Evolutionary conservation across 352 stramenopile species (phyloP), one percentile per base, ranked within the genome.

Genomic region (Phytophthora fragariae): DNA sequence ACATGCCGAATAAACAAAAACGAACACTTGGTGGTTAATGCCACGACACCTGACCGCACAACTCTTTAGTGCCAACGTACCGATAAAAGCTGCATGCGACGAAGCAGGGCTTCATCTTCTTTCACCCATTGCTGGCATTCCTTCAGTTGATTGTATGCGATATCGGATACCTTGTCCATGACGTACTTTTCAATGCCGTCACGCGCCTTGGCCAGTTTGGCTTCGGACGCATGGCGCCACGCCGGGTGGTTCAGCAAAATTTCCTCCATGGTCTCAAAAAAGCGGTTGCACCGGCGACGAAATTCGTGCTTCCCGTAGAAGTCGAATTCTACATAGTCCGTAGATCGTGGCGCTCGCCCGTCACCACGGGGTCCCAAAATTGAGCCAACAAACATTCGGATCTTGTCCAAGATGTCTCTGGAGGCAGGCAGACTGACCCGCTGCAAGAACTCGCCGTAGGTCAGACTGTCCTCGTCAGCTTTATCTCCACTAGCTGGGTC

Each of bases 151-250:
- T 89, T 88, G 55, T 97, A 91, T 33, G 90, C 89, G 31, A 96
- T 85, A 60, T 93, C 77, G 1, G 83, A 83, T 15, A 98, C 72
- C 61, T 97, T 96, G 65, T 95, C 89, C 89, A 98, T 97, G 15
- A 98, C 88, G 61, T 97, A 97, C 65, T 98, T 97, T 72, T 98
- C 93, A 47, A 98, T 86, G 1, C 91, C 83, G 62, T 97, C 89
- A 9, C 93, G 84, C 5, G 85, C 91, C 57, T 86, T 91, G 2
- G 70, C 31, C 2, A 97, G 64, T 31, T 78, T 92, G 2, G 73
- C 39, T 53, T 96, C 89, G 3, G 85, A 91, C 0, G 70, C 80
- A 64, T 93, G 80, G 6, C 86, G 75, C 89, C 89, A 96, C 5
- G 82, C 75, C 5, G 85, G 75, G 31, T 96, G 89, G 10, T 73